These are phyloP conservation scores for Aureobasidium sp. DNA, from an alignment of 2,329 filamentous ascomycete genomes.

Conservation along the genomic window DNA sequence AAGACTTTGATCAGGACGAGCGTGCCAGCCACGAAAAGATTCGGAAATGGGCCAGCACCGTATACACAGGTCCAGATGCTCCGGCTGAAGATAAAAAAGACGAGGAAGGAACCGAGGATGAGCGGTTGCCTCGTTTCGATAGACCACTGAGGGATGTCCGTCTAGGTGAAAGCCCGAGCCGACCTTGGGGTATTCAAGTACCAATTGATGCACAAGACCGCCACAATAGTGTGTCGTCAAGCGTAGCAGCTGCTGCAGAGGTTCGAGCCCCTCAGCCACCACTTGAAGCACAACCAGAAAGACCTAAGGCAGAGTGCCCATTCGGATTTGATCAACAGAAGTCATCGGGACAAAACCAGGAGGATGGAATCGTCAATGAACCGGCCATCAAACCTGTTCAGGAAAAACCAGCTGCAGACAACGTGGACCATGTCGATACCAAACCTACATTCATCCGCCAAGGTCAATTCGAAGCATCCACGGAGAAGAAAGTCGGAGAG, in stretches of 20 bases:
- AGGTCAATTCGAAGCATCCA: background rate
- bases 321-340: conserved; percentile 33
- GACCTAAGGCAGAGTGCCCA: conserved; percentile 46
- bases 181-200: conserved; percentile 86
- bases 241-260: conserved; percentile 22
- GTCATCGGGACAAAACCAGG: background rate
- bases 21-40: conserved; percentile 60
- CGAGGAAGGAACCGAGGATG: conserved; percentile 51
- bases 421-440: background rate
- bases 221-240: conserved; percentile 31
- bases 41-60: conserved; percentile 75
- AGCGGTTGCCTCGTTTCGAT: conserved; percentile 69
- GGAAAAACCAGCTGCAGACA: background rate
- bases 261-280: background rate
- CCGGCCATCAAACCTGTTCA: background rate
- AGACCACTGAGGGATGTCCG: conserved; percentile 78
- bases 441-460: background rate
- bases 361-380: background rate
- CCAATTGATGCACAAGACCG: conserved; percentile 44
- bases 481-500: background rate
- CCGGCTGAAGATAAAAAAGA: conserved; percentile 42
- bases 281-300: conserved; percentile 7
- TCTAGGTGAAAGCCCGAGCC: conserved; percentile 86
- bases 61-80: conserved; percentile 37
- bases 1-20: conserved; percentile 30